These are phyloP conservation scores for Psidium friedrichsthalianum DNA, from an alignment of 345 rosid species.

Conservation along the genomic window DNA sequence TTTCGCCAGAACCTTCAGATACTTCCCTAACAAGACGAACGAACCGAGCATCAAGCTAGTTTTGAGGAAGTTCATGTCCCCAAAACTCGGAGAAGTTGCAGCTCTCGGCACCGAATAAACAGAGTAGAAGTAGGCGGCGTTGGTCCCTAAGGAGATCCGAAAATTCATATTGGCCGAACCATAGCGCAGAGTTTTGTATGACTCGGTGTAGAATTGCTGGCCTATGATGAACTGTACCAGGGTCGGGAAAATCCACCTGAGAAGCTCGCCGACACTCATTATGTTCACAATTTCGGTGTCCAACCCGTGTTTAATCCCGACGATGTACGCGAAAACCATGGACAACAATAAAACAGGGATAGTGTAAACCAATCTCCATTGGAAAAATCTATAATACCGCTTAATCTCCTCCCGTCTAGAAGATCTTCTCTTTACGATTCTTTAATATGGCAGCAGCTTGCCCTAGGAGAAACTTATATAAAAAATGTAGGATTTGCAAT, in stretches of 20 bases:
- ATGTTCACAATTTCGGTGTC: constrained; percentile 63
- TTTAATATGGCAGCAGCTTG: too few relatives aligned
- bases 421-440: constrained; percentile 42
- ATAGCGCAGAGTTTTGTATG: constrained; percentile 66
- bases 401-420: constrained; percentile 49
- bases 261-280: constrained; percentile 53
- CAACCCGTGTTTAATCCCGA: constrained; percentile 44
- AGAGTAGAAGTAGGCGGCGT: constrained; percentile 88
- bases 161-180: constrained; percentile 97
- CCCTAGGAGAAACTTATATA: too few relatives aligned
- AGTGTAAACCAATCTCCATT: constrained; percentile 84
- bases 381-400: constrained; percentile 51
- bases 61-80: constrained; percentile 78
- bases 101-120: constrained; percentile 69
- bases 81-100: constrained; percentile 45
- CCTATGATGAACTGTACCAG: constrained; percentile 90
- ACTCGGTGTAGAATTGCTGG: constrained; percentile 62
- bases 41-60: constrained; percentile 95
- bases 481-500: too few relatives aligned
- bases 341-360: constrained; percentile 70
- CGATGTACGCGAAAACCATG: constrained; percentile 79
- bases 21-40: constrained; percentile 82
- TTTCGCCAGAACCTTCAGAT: constrained; percentile 77
- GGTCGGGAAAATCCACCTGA: constrained; percentile 63
- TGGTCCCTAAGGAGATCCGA: constrained; percentile 79